Evolutionary conservation across 345 rosid genomes (phyloP).

Genomic region (Citrus sp.): DNA sequence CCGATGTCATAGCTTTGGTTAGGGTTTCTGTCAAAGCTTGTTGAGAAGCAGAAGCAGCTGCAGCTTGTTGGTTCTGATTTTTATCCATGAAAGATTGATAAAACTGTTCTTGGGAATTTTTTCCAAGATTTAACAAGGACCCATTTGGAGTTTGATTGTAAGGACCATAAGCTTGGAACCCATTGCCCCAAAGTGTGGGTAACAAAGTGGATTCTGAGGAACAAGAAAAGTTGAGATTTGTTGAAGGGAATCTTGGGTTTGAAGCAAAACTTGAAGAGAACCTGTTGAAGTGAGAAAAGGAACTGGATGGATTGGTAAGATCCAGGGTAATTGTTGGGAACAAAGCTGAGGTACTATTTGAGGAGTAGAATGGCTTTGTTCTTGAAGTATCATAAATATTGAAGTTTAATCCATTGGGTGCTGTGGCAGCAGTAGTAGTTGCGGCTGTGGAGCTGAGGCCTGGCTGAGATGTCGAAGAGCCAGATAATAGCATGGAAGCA

Average conservation of each 20-base stretch:
- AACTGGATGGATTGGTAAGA: constrained; percentile 52
- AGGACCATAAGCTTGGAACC: constrained; percentile 25
- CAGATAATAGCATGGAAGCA: constrained; percentile 72
- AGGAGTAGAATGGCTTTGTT: constrained; percentile 40
- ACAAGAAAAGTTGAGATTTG: constrained; percentile 50
- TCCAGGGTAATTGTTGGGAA: constrained; percentile 84
- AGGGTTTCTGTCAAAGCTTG: constrained; percentile 62
- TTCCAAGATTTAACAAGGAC: constrained; percentile 18
- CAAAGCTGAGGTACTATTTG: constrained; percentile 35
- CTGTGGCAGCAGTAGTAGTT: constrained; percentile 21
- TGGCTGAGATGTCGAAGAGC: constrained; percentile 49
- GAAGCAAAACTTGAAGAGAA: constrained; percentile 32
- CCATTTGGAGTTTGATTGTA: constrained; percentile 30
- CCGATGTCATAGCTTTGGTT: constrained; percentile 60
- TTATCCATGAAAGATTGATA: constrained; percentile 23
- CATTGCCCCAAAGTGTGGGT: constrained; percentile 53
- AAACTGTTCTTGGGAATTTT: constrained; percentile 30
- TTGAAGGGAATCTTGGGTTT: constrained; percentile 41
- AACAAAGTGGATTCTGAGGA: constrained; percentile 38
- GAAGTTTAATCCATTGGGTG: constrained; percentile 44
- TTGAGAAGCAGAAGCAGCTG: constrained; percentile 18
- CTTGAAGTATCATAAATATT: constrained; percentile 47
- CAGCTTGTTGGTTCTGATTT: constrained; percentile 9
- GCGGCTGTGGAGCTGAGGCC: constrained; percentile 14
- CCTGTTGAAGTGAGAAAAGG: constrained; percentile 38